A percentile compares a stretch with the other conserved stretches of the same genome.
Evolutionary conservation across 2,329 filamentous ascomycete genomes (phyloP).

Genomic region (Aaosphaeria pasadenensis): DNA sequence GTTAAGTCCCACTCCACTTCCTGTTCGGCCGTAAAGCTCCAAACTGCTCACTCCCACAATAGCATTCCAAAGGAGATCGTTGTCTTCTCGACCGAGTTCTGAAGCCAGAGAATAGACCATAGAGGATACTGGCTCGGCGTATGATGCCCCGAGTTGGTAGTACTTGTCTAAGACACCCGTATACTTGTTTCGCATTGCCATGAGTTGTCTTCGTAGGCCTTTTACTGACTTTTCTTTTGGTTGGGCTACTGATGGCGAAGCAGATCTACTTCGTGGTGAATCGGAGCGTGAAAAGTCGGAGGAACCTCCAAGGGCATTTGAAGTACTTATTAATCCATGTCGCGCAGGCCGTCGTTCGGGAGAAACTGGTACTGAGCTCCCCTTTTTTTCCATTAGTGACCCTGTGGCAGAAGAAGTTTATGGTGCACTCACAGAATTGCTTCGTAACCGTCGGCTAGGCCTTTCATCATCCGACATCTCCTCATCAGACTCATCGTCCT

Average conservation of each 20-base stretch:
- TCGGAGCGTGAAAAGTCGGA: conserved; percentile 41
- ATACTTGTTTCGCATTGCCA: conserved; percentile 74
- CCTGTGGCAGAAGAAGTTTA: conserved; percentile 30
- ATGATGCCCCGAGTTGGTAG: conserved; percentile 83
- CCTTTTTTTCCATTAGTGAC: conserved; percentile 11
- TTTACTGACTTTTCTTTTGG: conserved; percentile 66
- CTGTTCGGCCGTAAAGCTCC: conserved; percentile 84
- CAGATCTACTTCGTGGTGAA: conserved; percentile 33
- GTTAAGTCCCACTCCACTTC: conserved; percentile 70
- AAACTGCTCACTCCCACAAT: conserved; percentile 95
- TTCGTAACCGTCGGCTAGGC: conserved; percentile 76
- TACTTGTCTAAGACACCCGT: conserved; percentile 75
- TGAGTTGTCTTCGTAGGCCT: conserved; percentile 67
- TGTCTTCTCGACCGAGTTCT: conserved; percentile 93
- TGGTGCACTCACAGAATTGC: conserved; percentile 69
- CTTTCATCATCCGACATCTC: conserved; percentile 70
- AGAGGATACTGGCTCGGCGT: conserved; percentile 91
- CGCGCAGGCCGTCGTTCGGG: conserved; percentile 60
- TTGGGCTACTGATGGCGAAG: conserved; percentile 32
- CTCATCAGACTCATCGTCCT: conserved; percentile 62
- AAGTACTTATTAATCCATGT: conserved; percentile 50
- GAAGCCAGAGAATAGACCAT: conserved; percentile 93
- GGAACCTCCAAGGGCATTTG: conserved; percentile 28
- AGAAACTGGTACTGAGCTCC: conserved; percentile 62
- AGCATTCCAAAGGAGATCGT: conserved; percentile 89